Evolutionary conservation across 2,329 filamentous ascomycete species (phyloP).

Genomic region (Pyrenophora graminea): DNA sequence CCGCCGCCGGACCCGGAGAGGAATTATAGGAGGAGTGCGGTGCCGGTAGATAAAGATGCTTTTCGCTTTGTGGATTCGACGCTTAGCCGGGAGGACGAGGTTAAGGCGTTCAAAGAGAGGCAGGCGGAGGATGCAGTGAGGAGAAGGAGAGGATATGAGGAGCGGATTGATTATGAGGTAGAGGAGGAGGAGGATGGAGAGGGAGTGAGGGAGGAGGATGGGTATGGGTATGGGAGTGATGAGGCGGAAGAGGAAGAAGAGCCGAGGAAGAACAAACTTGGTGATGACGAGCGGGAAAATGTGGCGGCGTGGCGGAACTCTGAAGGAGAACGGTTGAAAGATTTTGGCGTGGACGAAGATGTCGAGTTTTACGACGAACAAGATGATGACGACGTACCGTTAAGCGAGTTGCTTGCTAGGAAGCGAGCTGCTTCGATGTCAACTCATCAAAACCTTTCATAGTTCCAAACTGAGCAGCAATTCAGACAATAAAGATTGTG

Average conservation of each 20-base stretch:
- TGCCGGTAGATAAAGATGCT: slow-evolving; percentile 26
- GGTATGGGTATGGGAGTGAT: slow-evolving; percentile 30
- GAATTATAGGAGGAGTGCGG: slow-evolving; percentile 20
- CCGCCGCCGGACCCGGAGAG: slow-evolving; percentile 58
- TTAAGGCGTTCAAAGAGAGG: slow-evolving; percentile 59
- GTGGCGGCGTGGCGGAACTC: slow-evolving; percentile 71
- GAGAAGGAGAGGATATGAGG: slow-evolving; percentile 49
- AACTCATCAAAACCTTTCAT: slow-evolving; percentile 1
- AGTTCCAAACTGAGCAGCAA: not conserved
- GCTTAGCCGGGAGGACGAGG: slow-evolving; percentile 48
- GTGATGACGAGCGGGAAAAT: slow-evolving; percentile 47
- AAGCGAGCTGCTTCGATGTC: slow-evolving; percentile 17
- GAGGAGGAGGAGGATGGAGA: slow-evolving; percentile 4
- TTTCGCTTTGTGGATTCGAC: slow-evolving; percentile 48
- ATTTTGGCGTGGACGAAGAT: slow-evolving; percentile 81
- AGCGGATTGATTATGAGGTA: slow-evolving; percentile 42
- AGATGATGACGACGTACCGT: slow-evolving; percentile 70
- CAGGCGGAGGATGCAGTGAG: slow-evolving; percentile 57
- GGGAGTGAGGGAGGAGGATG: slow-evolving; percentile 16
- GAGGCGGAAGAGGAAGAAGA: slow-evolving; percentile 21
- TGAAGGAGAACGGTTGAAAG: slow-evolving; percentile 73
- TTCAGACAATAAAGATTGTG: not conserved
- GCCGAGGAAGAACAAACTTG: slow-evolving; percentile 9
- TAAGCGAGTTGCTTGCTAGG: slow-evolving; percentile 65
- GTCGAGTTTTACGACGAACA: slow-evolving; percentile 68